Base-by-base conservation (phyloP, 345 rosid species). In the Aethionema arabicum region DNA sequence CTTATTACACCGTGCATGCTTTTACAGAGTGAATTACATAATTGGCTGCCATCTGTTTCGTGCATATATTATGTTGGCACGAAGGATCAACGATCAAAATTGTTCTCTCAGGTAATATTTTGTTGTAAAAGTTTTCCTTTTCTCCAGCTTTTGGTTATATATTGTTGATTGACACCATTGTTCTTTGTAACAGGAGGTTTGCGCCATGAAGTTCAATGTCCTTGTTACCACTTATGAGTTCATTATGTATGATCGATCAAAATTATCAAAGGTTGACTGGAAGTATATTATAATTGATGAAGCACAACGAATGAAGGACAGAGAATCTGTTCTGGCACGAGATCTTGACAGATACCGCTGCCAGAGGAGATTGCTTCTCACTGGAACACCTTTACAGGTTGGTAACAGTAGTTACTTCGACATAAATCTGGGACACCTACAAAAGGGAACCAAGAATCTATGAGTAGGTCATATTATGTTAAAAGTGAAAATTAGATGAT, bases 361-460 rank as follows among this genome's bases (percentile, higher is more conserved):
- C 69, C 98, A 90, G 76, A 83, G 99, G 82, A 95, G 99, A 65
- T 83, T 95, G 37, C 97, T 95, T 79, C 98, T 95, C 59, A 95
- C 99, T 7, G 99, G 99, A 78, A 95, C 99, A 32, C 99, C 99
- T 53, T 79, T 95, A 55, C 99, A 95, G 99, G 99, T 90, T 15
- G 76, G 87, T 80, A 70, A 59, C 32, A 66, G 38, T 40, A 46
- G 42, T 75, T 53, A 53, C 55, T 36, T 44, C 31, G 50, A 36
- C 41, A 49, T 38, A 47, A 10, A 42, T 56, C 37, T 16, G 33
- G 40, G 52, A 45, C 40, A 29, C 58, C 32, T 66, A 54, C 40
- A 30, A 53, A 66, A 30, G 16, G 57, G 46, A 60, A 64, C 33
- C 63, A 52, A 46, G 47, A 53, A 45, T 52, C 46, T 46, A 2